Evolutionary conservation across 2,329 filamentous ascomycete genomes (phyloP).

Genomic region (Tolypocladium ophioglossoides): DNA sequence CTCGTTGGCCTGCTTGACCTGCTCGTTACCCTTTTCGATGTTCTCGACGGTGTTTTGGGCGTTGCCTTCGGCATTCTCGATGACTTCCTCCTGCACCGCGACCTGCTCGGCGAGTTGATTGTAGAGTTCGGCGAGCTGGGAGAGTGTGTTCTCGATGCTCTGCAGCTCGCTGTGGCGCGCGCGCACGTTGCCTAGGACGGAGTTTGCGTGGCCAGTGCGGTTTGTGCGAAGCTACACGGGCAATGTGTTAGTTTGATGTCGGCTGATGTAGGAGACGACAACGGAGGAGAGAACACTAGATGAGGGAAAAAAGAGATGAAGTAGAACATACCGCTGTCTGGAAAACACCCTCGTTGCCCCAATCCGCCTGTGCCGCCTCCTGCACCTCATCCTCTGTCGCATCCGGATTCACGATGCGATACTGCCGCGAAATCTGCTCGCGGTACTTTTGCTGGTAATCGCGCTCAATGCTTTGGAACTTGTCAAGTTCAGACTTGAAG

Average conservation of each 20-base stretch:
- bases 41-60: constrained; percentile 56
- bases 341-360: constrained; percentile 72
- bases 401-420: constrained; percentile 71
- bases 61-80: constrained; percentile 52
- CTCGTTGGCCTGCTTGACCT: constrained; percentile 58
- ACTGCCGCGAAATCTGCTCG: constrained; percentile 71
- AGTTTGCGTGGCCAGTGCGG: constrained; percentile 61
- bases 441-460: constrained; percentile 61
- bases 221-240: constrained; percentile 56
- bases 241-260: neutral
- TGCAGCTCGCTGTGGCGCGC: constrained; percentile 77
- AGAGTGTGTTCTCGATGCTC: constrained; percentile 66
- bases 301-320: neutral
- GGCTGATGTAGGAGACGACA: too few relatives aligned
- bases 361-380: constrained; percentile 58
- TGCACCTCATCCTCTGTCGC: constrained; percentile 64
- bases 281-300: neutral
- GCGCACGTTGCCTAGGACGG: constrained; percentile 67
- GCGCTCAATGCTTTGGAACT: constrained; percentile 61
- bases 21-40: constrained; percentile 56
- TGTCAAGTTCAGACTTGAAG: constrained; percentile 61
- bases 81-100: constrained; percentile 46
- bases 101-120: constrained; percentile 59
- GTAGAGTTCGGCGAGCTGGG: constrained; percentile 60
- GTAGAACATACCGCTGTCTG: constrained; percentile 59